Conservation (phyloP, 148 eudicot species). For the Fallopia convolvulus region DNA sequence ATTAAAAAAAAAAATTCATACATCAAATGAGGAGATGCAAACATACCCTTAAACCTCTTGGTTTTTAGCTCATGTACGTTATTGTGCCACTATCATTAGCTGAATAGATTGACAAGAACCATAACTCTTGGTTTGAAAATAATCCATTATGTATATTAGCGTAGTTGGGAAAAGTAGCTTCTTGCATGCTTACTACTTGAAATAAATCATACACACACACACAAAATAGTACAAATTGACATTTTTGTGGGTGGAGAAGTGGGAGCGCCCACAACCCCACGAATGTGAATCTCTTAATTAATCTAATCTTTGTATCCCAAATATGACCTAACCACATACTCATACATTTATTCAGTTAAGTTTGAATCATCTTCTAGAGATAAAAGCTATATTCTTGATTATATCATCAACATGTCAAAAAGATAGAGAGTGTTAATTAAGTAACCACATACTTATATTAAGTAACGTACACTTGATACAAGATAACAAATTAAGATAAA, state of each 20-base stretch:
- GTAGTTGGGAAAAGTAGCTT: neutral
- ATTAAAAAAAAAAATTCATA: too few relatives aligned
- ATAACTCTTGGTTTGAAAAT: too few relatives aligned
- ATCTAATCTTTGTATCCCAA: neutral
- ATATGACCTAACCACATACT: neutral
- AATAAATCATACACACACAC: neutral
- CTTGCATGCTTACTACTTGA: neutral
- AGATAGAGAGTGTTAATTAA: too few relatives aligned
- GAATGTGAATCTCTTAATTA: neutral
- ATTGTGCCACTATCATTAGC: too few relatives aligned
- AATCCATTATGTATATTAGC: neutral
- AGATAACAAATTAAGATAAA: too few relatives aligned
- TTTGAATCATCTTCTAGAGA: neutral
- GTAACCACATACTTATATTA: too few relatives aligned
- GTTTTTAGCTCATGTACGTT: too few relatives aligned
- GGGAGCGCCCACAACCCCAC: conserved; percentile 1
- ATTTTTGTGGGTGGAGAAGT: neutral
- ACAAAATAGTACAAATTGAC: neutral
- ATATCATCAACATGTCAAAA: neutral
- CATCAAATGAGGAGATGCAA: too few relatives aligned
- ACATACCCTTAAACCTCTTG: too few relatives aligned
- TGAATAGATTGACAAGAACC: too few relatives aligned
- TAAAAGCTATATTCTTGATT: too few relatives aligned
- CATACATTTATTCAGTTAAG: neutral
- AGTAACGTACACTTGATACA: neutral